Conservation (phyloP, 148 eudicot genomes). For the Camellia japonica region DNA sequence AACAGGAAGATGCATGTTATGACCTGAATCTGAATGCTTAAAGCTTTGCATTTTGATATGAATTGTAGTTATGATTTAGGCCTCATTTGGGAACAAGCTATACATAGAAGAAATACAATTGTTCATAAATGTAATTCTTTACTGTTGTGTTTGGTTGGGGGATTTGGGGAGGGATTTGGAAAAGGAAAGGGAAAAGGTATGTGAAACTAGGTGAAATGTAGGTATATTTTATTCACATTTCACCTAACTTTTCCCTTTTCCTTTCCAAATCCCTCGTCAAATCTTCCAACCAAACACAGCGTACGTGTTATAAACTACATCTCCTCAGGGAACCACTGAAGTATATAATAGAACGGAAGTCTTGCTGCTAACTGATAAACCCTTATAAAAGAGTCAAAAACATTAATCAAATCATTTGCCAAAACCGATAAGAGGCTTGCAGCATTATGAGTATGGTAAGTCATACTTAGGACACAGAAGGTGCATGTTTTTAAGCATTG, state of each 20-base stretch:
- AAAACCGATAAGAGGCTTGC: not conserved
- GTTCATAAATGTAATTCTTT: not conserved
- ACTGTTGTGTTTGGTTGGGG: too few species aligned
- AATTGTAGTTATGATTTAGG: not conserved
- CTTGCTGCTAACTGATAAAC: not conserved
- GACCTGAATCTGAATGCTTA: not conserved
- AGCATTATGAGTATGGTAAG: not conserved
- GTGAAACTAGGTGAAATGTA: too few species aligned
- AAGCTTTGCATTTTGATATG: constrained; percentile 1
- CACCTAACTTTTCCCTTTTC: too few species aligned
- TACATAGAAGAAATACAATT: not conserved
- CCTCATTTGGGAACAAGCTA: too few species aligned
- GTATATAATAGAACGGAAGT: not conserved
- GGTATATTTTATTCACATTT: too few species aligned
- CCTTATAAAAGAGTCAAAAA: not conserved
- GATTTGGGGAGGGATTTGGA: too few species aligned
- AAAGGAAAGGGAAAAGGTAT: too few species aligned
- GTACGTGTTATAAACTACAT: not conserved
- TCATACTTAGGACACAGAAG: too few species aligned
- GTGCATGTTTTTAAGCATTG: too few species aligned
- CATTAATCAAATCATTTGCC: not conserved
- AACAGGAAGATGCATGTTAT: not conserved
- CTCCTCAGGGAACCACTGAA: not conserved
- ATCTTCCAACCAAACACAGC: too few species aligned
- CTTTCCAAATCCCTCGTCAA: too few species aligned